Percentiles rank a stretch among this genome's conserved stretches.
phyloP scores from a whole-genome alignment of 805 yeast species.

The Candida qinlingensis region DNA sequence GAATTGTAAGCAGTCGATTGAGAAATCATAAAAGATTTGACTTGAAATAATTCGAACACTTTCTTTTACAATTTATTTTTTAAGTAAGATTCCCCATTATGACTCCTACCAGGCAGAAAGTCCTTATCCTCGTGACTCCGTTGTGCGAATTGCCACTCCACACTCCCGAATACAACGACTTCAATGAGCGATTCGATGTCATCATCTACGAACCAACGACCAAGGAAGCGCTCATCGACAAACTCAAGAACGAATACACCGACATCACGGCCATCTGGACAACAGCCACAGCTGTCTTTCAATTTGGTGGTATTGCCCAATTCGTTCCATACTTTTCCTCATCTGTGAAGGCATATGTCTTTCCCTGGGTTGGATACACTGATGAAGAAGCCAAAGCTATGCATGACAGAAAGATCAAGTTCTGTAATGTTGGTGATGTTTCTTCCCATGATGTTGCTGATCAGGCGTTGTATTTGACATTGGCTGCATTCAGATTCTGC shows the following conservation, averaged over 20 bases:
- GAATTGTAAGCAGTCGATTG: background rate
- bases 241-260: constrained; percentile 32
- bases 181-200: constrained; percentile 36
- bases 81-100: background rate
- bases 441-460: constrained; percentile 73
- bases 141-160: constrained; percentile 37
- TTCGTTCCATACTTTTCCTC: constrained; percentile 44
- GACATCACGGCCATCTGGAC: constrained; percentile 50
- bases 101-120: constrained; percentile 14
- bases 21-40: too few relatives aligned
- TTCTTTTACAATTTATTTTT: too few relatives aligned
- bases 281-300: constrained; percentile 44
- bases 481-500: constrained; percentile 57
- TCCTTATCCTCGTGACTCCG: constrained; percentile 28
- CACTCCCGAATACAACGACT: constrained; percentile 40
- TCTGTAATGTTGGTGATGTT: constrained; percentile 57
- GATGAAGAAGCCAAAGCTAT: constrained; percentile 41
- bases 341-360: constrained; percentile 41
- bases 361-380: constrained; percentile 62
- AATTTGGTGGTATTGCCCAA: constrained; percentile 37
- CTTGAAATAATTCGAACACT: too few relatives aligned
- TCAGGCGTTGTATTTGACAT: constrained; percentile 51
- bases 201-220: constrained; percentile 36
- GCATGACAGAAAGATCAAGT: constrained; percentile 40
- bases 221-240: constrained; percentile 36